These are phyloP conservation scores for Neonectria magnoliae DNA, from an alignment of 2,329 filamentous ascomycete genomes.

Conservation along the genomic window DNA sequence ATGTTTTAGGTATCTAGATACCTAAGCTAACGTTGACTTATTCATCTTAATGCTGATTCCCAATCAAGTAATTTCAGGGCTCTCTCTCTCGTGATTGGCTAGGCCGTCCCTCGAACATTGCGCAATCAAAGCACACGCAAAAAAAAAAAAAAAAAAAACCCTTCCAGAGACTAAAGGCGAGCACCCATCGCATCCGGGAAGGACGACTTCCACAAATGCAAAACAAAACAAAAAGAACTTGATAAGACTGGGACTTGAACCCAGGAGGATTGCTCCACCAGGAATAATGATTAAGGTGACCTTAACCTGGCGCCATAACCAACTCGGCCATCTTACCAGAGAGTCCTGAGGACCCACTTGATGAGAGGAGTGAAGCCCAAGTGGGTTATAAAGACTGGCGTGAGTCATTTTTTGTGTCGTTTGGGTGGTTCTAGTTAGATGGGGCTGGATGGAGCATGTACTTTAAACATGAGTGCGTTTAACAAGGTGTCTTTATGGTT, in stretches of 20 bases:
- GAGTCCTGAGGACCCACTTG: conserved; percentile 26
- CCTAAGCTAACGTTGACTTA: no score
- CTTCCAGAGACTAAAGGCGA: neutral
- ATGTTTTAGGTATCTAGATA: no score
- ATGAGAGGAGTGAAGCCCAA: conserved; percentile 6
- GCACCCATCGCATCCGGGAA: neutral
- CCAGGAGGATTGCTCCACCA: conserved; percentile 38
- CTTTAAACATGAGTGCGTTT: no score
- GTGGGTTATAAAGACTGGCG: conserved; percentile 10
- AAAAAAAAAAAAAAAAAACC: neutral
- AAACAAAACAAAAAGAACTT: conserved; percentile 22
- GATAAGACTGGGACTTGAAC: conserved; percentile 38
- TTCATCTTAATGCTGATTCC: neutral
- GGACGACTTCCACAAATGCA: neutral
- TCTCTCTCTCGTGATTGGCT: neutral
- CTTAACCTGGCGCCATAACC: conserved; percentile 38
- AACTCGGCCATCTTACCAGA: conserved; percentile 36
- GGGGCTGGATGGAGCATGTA: no score
- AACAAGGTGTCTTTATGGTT: no score
- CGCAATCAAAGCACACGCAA: neutral
- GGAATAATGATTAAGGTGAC: conserved; percentile 34
- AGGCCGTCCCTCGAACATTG: neutral
- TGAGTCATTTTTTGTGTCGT: neutral
- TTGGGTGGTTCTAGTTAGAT: neutral
- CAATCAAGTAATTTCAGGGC: neutral